These are phyloP conservation scores for Rugiboletus extremiorientalis DNA, from an alignment of 1,284 basidiomycete genomes.

Conservation along the genomic window DNA sequence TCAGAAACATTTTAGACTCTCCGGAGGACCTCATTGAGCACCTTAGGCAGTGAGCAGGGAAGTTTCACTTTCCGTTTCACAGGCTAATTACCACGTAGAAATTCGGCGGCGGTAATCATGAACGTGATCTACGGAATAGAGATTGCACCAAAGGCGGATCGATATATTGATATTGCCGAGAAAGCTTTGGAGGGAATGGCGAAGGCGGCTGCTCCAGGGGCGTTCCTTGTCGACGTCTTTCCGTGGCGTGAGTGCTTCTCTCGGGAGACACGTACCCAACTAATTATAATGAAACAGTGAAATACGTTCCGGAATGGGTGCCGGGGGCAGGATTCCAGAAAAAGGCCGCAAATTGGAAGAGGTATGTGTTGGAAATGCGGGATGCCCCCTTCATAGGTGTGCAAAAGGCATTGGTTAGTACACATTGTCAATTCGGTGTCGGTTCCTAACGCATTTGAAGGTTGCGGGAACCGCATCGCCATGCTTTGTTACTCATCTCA, in stretches of 20 bases:
- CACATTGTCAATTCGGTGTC: not conserved
- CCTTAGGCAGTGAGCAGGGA: conserved; percentile 41
- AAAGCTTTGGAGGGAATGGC: conserved; percentile 38
- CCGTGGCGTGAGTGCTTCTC: conserved; percentile 28
- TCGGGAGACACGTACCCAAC: not conserved
- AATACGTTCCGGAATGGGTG: conserved; percentile 32
- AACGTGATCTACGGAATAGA: conserved; percentile 40
- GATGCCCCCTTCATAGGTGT: conserved; percentile 30
- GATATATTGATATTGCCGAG: conserved; percentile 39
- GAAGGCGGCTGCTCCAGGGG: conserved; percentile 37
- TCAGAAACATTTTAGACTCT: conserved; percentile 38
- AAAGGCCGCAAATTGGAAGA: conserved; percentile 32
- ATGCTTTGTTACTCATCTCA: conserved; percentile 31
- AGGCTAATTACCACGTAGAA: conserved; percentile 28
- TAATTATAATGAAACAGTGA: conserved; percentile 23
- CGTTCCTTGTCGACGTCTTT: conserved; percentile 39
- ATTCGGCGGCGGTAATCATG: conserved; percentile 41
- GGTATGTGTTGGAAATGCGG: conserved; percentile 31
- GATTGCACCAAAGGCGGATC: conserved; percentile 35
- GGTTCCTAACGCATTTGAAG: conserved; percentile 18
- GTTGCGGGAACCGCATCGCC: conserved; percentile 29
- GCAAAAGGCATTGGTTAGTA: conserved; percentile 25
- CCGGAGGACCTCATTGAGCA: conserved; percentile 42
- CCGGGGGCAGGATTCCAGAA: conserved; percentile 36
- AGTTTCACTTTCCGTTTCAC: not conserved